Conservation (phyloP, 306 rosid genomes). For the Vicia faba region DNA sequence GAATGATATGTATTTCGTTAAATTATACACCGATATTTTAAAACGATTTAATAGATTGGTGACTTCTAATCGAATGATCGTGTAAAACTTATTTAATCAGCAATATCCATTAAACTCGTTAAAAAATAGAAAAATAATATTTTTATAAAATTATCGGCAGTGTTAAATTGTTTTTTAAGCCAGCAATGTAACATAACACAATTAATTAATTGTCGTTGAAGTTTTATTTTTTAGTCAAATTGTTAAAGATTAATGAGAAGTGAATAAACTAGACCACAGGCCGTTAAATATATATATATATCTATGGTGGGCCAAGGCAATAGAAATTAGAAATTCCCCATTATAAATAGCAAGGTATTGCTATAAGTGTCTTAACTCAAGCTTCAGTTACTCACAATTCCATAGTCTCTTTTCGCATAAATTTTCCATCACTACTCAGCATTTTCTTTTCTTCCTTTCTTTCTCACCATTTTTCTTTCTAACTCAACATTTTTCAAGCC, state of each 20-base stretch:
- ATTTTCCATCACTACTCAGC: background rate
- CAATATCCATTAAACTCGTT: too few species aligned
- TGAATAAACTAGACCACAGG: background rate
- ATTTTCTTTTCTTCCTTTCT: background rate
- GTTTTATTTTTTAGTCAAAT: background rate
- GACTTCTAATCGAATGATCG: too few species aligned
- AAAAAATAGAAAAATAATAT: background rate
- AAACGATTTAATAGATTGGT: too few species aligned
- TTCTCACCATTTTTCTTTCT: background rate
- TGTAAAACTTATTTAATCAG: too few species aligned
- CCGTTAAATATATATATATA: background rate
- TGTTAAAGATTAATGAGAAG: background rate
- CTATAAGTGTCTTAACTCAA: background rate
- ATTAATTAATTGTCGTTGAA: background rate
- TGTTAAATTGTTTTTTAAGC: background rate
- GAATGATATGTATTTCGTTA: too few species aligned
- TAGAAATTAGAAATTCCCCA: background rate
- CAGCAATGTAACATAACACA: background rate
- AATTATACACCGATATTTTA: too few species aligned
- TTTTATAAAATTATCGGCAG: background rate
- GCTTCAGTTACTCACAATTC: background rate
- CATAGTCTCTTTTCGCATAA: background rate
- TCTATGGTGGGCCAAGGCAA: background rate
- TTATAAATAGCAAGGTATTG: conserved; percentile 2
- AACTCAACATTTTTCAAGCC: background rate